A percentile compares a stretch with the other conserved stretches of the same genome.
phyloP scores from a whole-genome alignment of 208 protist genomes.

The Herpetomonas samuelpessoai region DNA sequence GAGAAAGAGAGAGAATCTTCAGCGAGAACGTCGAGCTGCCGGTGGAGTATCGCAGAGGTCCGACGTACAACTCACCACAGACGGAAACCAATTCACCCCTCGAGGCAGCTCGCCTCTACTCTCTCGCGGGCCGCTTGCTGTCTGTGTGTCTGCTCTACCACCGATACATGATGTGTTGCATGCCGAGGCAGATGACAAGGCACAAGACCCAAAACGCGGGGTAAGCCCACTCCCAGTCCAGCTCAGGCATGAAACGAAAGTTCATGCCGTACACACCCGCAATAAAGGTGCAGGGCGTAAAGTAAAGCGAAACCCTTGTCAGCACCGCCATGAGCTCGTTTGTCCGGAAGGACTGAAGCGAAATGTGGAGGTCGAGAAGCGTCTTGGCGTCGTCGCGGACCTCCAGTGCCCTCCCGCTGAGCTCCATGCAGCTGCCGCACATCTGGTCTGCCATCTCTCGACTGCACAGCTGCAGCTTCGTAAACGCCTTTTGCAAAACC shows the following conservation, averaged over 20 bases:
- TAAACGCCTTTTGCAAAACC: conserved; percentile 69
- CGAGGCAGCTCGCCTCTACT: too few species aligned
- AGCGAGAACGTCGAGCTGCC: too few species aligned
- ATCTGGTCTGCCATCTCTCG: conserved; percentile 73
- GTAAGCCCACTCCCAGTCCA: conserved; percentile 72
- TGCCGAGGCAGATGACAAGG: conserved; percentile 40
- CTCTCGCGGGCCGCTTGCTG: too few species aligned
- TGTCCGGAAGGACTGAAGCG: conserved; percentile 74
- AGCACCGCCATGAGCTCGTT: conserved; percentile 91
- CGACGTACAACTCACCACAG: too few species aligned
- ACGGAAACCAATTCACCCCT: too few species aligned
- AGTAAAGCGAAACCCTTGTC: conserved; percentile 81
- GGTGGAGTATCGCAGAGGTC: too few species aligned
- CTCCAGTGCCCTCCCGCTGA: conserved; percentile 73
- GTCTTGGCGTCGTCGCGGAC: conserved; percentile 83
- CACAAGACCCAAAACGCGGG: conserved; percentile 68
- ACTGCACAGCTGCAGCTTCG: conserved; percentile 72
- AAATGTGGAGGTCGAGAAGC: conserved; percentile 78
- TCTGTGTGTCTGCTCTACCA: not conserved
- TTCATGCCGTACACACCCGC: conserved; percentile 92
- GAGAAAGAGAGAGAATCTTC: too few species aligned
- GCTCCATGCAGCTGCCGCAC: conserved; percentile 63
- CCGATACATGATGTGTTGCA: conserved; percentile 57
- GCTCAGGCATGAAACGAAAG: conserved; percentile 71
- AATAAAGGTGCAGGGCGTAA: conserved; percentile 86